Percentiles rank a stretch among this genome's conserved stretches.
These are phyloP conservation scores for Suhomyces sp. DNA, from an alignment of 805 yeast genomes.

Conservation along the genomic window DNA sequence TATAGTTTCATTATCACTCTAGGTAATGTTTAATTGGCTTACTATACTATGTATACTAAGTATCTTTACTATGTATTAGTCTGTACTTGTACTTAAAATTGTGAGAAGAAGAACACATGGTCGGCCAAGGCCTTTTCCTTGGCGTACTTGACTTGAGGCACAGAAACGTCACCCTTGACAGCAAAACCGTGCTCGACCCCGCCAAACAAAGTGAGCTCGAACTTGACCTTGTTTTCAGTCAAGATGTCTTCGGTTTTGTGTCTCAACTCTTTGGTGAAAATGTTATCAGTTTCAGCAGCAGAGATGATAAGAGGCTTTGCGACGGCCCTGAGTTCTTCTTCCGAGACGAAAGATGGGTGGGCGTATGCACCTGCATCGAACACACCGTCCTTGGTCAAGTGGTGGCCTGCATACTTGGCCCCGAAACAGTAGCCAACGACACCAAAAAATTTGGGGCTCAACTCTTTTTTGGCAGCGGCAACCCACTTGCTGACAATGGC, in stretches of 20 bases:
- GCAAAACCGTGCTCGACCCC: slow-evolving; percentile 78
- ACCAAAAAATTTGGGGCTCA: slow-evolving; percentile 5
- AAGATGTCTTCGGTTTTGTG: slow-evolving; percentile 57
- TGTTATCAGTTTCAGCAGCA: slow-evolving; percentile 68
- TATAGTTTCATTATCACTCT: no score
- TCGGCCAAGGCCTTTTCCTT: slow-evolving; percentile 59
- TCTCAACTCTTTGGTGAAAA: slow-evolving; percentile 65
- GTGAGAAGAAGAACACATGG: slow-evolving; percentile 27
- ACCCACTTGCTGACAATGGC: slow-evolving; percentile 11
- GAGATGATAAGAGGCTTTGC: slow-evolving; percentile 62
- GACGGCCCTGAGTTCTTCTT: slow-evolving; percentile 62
- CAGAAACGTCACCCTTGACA: slow-evolving; percentile 65
- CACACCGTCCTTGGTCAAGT: slow-evolving; percentile 28
- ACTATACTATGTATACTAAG: no score
- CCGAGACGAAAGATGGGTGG: slow-evolving; percentile 74
- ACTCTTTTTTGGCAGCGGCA: slow-evolving; percentile 3
- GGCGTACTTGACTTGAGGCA: slow-evolving; percentile 57
- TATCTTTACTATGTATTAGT: no score
- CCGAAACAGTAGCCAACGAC: slow-evolving; percentile 27
- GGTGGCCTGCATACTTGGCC: slow-evolving; percentile 23
- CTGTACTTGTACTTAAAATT: neutral
- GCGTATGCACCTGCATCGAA: slow-evolving; percentile 70
- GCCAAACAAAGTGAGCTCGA: slow-evolving; percentile 58
- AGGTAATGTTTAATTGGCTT: no score
- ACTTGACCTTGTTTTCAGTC: slow-evolving; percentile 48